phyloP scores from a whole-genome alignment of 73 alveolate genomes.

The Stentor coeruleus region DNA sequence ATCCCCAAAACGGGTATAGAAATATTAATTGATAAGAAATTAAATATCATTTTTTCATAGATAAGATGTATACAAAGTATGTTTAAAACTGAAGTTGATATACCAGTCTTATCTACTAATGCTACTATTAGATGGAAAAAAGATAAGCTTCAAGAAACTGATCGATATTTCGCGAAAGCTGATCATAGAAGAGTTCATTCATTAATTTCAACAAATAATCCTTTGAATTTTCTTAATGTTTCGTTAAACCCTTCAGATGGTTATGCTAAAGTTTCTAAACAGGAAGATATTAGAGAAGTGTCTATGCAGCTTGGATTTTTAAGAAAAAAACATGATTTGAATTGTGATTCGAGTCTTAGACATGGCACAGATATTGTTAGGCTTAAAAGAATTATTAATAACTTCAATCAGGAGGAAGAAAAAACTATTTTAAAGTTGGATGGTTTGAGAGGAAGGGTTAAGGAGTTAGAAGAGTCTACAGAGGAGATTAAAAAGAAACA shows the following conservation, averaged over 20 bases:
- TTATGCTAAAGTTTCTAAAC: not conserved
- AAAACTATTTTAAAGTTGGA: not conserved
- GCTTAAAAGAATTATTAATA: not conserved
- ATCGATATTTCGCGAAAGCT: not conserved
- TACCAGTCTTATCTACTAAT: too few relatives aligned
- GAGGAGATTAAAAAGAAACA: not conserved
- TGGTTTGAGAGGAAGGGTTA: not conserved
- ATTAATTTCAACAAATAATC: not conserved
- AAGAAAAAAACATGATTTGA: not conserved
- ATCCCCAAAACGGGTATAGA: too few relatives aligned
- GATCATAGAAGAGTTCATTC: not conserved
- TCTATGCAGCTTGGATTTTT: not conserved
- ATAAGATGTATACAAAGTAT: too few relatives aligned
- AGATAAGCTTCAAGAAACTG: not conserved
- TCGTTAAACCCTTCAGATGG: not conserved
- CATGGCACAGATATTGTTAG: not conserved
- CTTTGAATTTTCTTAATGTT: not conserved
- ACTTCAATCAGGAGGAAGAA: not conserved
- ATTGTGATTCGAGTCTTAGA: not conserved
- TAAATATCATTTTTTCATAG: too few relatives aligned
- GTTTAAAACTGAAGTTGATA: too few relatives aligned
- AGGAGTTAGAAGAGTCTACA: not conserved
- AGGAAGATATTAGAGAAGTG: not conserved
- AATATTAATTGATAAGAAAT: too few relatives aligned
- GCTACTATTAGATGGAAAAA: not conserved